Conservation (phyloP, 2,329 filamentous ascomycete species). For the Didymella sp. region DNA sequence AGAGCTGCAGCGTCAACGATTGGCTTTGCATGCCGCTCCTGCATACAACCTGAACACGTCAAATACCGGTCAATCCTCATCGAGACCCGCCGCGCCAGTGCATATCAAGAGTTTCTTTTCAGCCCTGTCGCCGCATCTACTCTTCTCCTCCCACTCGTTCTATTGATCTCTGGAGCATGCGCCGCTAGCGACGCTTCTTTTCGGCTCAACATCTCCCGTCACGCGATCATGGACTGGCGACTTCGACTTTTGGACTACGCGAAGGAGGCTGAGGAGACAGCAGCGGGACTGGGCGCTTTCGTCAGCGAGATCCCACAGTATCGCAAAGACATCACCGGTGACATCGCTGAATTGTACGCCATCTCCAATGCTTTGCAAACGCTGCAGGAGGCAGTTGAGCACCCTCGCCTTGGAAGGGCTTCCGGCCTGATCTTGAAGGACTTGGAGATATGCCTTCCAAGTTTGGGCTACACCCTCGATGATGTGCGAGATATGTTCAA, state of each 20-base stretch:
- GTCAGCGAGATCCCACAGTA: conserved; percentile 59
- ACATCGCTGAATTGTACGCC: conserved; percentile 62
- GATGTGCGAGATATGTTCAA: conserved; percentile 55
- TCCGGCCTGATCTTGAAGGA: conserved; percentile 54
- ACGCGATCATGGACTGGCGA: conserved; percentile 49
- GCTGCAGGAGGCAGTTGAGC: conserved; percentile 55
- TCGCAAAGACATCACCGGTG: conserved; percentile 60
- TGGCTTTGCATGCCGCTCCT: conserved; percentile 42
- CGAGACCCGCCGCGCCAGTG: conserved; percentile 35
- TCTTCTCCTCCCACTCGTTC: conserved; percentile 21
- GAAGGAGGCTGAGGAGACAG: conserved; percentile 61
- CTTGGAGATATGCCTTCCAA: conserved; percentile 57
- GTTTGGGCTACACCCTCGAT: conserved; percentile 59
- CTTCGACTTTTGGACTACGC: conserved; percentile 50
- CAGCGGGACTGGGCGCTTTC: conserved; percentile 59
- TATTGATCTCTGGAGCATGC: conserved; percentile 25
- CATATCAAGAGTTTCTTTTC: conserved; percentile 37
- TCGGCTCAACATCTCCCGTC: conserved; percentile 33
- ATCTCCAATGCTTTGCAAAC: conserved; percentile 60
- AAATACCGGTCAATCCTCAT: conserved; percentile 36
- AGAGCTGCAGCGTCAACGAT: conserved; percentile 46
- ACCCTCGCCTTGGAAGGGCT: conserved; percentile 48
- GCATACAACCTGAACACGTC: conserved; percentile 44
- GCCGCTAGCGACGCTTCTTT: conserved; percentile 23
- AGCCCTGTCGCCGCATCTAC: conserved; percentile 37